Evolutionary conservation across 192 early-diverging fungal species (phyloP), one percentile per base, ranked within the genome.

Genomic region (Podila minutissima): DNA sequence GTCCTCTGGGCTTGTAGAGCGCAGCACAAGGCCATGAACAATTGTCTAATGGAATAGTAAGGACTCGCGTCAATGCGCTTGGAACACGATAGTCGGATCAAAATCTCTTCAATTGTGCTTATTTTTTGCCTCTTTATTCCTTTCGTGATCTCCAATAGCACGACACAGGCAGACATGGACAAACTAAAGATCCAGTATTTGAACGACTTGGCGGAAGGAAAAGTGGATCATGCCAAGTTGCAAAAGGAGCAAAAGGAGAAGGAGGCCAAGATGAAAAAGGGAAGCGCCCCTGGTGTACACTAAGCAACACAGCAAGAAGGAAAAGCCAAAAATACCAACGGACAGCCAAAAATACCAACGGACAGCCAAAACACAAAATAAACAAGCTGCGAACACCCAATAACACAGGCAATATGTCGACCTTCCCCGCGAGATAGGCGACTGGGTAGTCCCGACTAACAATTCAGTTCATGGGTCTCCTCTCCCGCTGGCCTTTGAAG

Each of bases 21-120:
- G 58, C 85, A 86, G 62, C 74, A 84, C 19, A 86, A 84, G 58
- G 82, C 72, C 13, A 86, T 88, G 87, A 86, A 88, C 64, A 74
- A 74, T 28, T 88, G 87, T 57, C 62, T 88, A 12, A 86, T 85
- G 59, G 71, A 76, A 69, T 68, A 72, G 87, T 88, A 83, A 66
- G 78, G 72, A 7, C 10, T 13, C 32, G 20, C 24, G 2, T 53
- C 33, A 51, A 20, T 29, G 31, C 66, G 32, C 50, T 58, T 51
- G n/a, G 15, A 31, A 5, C 64, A 51, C 13, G 8, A 24, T 24
- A 51, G 15, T 46, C 3, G 19, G 13, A 61, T 61, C 35, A 70
- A 70, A 38, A 19, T 20, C n/a, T n/a, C 32, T 48, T 31, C n/a
- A 12, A 4, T 24, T n/a, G 31, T 2, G 35, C 66, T 20, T 15